Evolutionary conservation across 345 rosid species (phyloP), one percentile per base, ranked within the genome.

Genomic region (Pugionium dolabratum): DNA sequence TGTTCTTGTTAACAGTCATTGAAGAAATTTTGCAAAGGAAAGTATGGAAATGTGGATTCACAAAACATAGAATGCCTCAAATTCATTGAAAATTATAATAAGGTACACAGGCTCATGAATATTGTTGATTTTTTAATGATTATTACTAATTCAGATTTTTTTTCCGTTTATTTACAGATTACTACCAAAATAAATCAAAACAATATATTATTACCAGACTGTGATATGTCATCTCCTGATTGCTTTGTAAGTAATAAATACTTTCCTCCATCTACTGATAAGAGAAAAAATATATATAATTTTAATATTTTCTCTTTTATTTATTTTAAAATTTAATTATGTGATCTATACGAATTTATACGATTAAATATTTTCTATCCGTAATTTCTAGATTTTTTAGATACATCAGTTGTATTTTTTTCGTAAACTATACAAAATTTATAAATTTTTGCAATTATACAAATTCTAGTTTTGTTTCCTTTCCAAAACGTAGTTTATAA

Each of bases 11-110:
- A 6, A 30, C 52, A 69, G 74, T 69, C 67, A 32, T 1, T 62
- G 9, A 62, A 62, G n/a, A 54, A 41, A 54, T 30, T 4, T 6
- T 70, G 75, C 75, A 62, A 60, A 44, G 68, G 69, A 53, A 9
- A 62, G 1, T 53, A 61, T 59, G 7, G 0, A 2, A 28, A 42
- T 43, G 54, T 70, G n/a, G 36, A 35, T 31, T 27, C 66, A 32
- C 28, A 0, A 2, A 41, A 59, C 30, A 32, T 37, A 41, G 6
- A 39, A 39, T 71, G 75, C 41, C 25, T 25, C 7, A 47, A 25
- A 37, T 53, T 37, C 36, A 6, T 2, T 5, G 18, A 41, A 41
- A 4, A 4, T 1, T 69, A 59, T 27, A 0, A 32, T 0, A 48
- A 69, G 66, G 73, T 69, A 60, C 5, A 46, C 4, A 45, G 25